Base-by-base conservation (phyloP, 345 rosid genomes). In the Cardamine chenopodiifolia region DNA sequence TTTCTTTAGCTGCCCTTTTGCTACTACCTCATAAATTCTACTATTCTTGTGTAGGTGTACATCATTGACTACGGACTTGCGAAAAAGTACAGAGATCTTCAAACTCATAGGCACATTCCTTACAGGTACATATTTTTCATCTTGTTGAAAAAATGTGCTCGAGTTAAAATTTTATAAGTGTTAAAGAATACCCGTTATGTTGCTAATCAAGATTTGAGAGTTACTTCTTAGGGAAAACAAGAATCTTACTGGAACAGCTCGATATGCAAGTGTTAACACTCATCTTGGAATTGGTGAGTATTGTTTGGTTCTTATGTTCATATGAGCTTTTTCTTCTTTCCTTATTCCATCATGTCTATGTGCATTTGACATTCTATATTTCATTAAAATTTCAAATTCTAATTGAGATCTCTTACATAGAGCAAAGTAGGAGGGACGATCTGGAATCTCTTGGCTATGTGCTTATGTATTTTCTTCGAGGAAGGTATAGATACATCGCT, bases 361-460 rank as follows among this genome's bases (percentile, higher is more conserved):
- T 56, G 7, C 71, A 58, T 29, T 52, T 35, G 9, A 31, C 65
- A 55, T 47, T 44, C 19, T 20, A 19, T 61, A 32, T 7, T 22
- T 66, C 45, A 17, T 26, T 76, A 1, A 15, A 13, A 20, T 13
- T 19, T 31, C 48, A 26, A 64, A 44, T 50, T 31, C 14, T 79
- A 35, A 57, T 29, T 32, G 64, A 56, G 11, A 50, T 47, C 47
- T 71, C 55, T 45, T 58, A 52, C 40, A 49, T 83, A 91, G 97
- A 96, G 79, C 99, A 96, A 88, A 96, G 99, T 85, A 82, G 99
- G 83, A 86, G 99, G 78, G 99, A 94, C 83, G 98, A 92, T 86
- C 87, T 96, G 81, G 99, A 94, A 80, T 96, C 98, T 71, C 97
- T 96, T 64, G 98, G 99, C 74, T 95, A 92, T 56, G 97, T 95